Conservation (phyloP, 768 basidiomycete genomes). For the Scleroderma citrinum region DNA sequence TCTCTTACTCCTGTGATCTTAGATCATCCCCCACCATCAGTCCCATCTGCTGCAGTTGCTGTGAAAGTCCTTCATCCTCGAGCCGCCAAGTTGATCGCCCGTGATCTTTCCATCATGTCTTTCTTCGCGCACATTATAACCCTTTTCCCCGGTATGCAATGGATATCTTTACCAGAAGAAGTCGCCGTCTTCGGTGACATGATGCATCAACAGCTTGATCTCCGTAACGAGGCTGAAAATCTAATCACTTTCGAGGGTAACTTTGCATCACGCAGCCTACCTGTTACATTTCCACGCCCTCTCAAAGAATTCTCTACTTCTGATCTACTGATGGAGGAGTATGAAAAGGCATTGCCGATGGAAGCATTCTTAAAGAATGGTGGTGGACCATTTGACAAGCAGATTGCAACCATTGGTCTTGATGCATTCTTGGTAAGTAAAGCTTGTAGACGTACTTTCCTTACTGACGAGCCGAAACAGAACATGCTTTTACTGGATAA, state of each 20-base stretch:
- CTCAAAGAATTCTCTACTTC: conserved; percentile 74
- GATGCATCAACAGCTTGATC: conserved; percentile 94
- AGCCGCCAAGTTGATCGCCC: conserved; percentile 72
- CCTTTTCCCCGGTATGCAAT: conserved; percentile 86
- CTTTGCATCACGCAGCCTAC: conserved; percentile 71
- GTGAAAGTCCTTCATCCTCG: conserved; percentile 94
- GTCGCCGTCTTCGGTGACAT: conserved; percentile 91
- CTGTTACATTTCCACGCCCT: conserved; percentile 88
- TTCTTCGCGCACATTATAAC: conserved; percentile 82
- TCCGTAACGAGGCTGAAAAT: conserved; percentile 87
- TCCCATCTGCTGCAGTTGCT: conserved; percentile 84
- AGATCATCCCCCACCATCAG: conserved; percentile 56
- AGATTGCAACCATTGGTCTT: conserved; percentile 86
- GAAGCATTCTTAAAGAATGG: conserved; percentile 85
- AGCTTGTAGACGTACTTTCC: conserved; percentile 1
- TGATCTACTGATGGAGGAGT: conserved; percentile 89
- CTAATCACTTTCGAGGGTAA: conserved; percentile 79
- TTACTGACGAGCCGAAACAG: conserved; percentile 33
- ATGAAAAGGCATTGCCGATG: conserved; percentile 84
- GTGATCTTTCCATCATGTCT: conserved; percentile 93
- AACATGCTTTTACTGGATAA: conserved; percentile 98
- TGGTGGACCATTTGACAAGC: conserved; percentile 85
- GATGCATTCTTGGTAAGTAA: conserved; percentile 86
- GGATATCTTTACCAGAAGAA: conserved; percentile 94
- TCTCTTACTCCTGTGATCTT: conserved; percentile 46